A percentile compares a stretch with the other conserved stretches of the same genome.
These are phyloP conservation scores for Paramecium caudatum DNA, from an alignment of 73 alveolate genomes.

Conservation along the genomic window DNA sequence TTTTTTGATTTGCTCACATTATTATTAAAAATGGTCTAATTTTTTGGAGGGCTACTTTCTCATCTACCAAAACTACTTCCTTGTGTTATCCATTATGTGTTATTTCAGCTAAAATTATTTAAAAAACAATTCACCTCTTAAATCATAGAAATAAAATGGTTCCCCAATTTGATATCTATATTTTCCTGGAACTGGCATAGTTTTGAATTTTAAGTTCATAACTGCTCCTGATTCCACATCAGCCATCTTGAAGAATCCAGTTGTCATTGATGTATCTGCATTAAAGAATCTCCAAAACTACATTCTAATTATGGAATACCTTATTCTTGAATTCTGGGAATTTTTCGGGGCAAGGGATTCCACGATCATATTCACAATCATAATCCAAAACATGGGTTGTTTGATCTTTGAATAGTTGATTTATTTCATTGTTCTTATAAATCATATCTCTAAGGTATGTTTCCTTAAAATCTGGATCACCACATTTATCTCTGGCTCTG, in stretches of 20 bases:
- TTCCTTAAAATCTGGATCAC: constrained; percentile 78
- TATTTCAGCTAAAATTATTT: constrained; percentile 55
- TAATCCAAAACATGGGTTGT: constrained; percentile 89
- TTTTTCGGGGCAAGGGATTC: constrained; percentile 82
- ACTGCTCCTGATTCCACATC: constrained; percentile 91
- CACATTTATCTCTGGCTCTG: constrained; percentile 77
- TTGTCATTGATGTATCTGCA: constrained; percentile 84
- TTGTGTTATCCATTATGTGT: constrained; percentile 74
- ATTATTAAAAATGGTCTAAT: constrained; percentile 78
- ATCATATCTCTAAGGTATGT: constrained; percentile 82
- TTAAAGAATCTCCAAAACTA: constrained; percentile 87
- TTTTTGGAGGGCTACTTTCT: constrained; percentile 67
- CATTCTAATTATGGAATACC: background rate
- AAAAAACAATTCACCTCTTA: constrained; percentile 66
- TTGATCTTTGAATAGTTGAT: constrained; percentile 83
- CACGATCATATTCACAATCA: constrained; percentile 88
- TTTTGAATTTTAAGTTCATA: constrained; percentile 89
- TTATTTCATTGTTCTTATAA: constrained; percentile 85
- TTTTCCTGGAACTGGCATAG: constrained; percentile 91
- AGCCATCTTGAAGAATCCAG: constrained; percentile 89
- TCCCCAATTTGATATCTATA: constrained; percentile 87
- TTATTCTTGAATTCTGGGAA: constrained; percentile 91
- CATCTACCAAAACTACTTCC: constrained; percentile 76
- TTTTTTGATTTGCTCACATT: constrained; percentile 64
- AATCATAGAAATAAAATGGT: constrained; percentile 88